A percentile compares a stretch with the other conserved stretches of the same genome.
Evolutionary conservation across 768 basidiomycete genomes (phyloP).

Genomic region (Tephrocybe sp.): DNA sequence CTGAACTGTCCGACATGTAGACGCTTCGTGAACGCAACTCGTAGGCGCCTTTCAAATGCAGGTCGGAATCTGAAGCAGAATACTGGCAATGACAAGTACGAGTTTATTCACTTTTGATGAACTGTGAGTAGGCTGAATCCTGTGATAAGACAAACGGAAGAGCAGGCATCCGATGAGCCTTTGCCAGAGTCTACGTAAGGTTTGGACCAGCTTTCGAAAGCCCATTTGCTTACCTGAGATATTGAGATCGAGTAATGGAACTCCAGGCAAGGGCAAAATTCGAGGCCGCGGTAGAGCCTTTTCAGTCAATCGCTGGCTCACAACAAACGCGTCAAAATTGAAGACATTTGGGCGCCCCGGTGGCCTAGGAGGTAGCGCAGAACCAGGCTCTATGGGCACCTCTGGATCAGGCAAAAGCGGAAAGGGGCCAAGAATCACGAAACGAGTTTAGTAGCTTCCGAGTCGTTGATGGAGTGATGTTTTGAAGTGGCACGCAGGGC

Average conservation of each 20-base stretch:
- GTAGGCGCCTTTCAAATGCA: background rate
- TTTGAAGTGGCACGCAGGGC: too few species aligned
- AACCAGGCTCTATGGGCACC: background rate
- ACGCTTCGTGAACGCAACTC: background rate
- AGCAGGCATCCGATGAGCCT: background rate
- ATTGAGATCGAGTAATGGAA: background rate
- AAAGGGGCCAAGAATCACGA: too few species aligned
- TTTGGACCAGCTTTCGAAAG: background rate
- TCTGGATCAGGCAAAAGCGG: too few species aligned
- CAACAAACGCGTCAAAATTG: background rate
- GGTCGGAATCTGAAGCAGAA: background rate
- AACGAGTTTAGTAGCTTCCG: too few species aligned
- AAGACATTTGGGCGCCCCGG: background rate
- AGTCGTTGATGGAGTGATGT: too few species aligned
- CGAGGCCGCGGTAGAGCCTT: background rate
- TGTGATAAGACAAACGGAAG: background rate
- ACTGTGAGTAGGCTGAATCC: too few species aligned
- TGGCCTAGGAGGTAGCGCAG: background rate
- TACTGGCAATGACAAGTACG: too few species aligned
- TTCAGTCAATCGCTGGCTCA: background rate
- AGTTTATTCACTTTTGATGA: too few species aligned
- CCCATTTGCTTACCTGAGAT: background rate
- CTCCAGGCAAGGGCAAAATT: background rate
- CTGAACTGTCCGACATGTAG: too few species aligned
- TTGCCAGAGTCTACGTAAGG: background rate